Evolutionary conservation across 1,139 yeast species (phyloP).

Genomic region (Lodderomyces parapsilosis): DNA sequence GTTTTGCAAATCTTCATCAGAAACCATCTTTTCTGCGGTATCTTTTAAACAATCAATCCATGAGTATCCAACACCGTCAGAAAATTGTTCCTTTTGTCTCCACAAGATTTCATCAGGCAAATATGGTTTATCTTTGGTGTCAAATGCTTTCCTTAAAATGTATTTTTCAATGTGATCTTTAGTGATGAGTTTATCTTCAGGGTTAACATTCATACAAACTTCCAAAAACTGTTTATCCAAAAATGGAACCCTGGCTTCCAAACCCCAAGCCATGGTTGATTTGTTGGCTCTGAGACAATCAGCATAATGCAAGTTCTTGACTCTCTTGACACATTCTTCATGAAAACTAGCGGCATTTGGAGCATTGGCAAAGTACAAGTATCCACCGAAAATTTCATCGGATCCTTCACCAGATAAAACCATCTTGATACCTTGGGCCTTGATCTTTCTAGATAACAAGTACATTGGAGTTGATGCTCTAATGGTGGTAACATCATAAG

Average conservation of each 20-base stretch:
- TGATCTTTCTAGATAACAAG: slow-evolving; percentile 89
- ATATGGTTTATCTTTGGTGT: slow-evolving; percentile 82
- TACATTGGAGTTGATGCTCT: slow-evolving; percentile 99
- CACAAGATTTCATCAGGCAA: slow-evolving; percentile 94
- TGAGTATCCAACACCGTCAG: slow-evolving; percentile 99
- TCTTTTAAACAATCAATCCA: slow-evolving; percentile 99
- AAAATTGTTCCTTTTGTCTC: slow-evolving; percentile 99
- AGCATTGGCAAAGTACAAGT: slow-evolving; percentile 94
- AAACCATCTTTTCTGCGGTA: slow-evolving; percentile 79
- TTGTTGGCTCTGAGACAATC: slow-evolving; percentile 99
- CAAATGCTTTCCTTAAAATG: slow-evolving; percentile 95
- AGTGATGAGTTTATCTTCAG: slow-evolving; percentile 83
- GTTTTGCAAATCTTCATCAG: slow-evolving; percentile 84
- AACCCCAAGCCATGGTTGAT: slow-evolving; percentile 99
- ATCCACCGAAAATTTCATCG: slow-evolving; percentile 98
- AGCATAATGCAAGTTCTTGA: slow-evolving; percentile 93
- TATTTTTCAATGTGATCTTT: slow-evolving; percentile 82
- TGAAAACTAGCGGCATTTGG: slow-evolving; percentile 93
- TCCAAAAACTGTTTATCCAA: slow-evolving; percentile 91
- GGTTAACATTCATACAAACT: slow-evolving; percentile 91
- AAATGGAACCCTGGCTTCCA: slow-evolving; percentile 99
- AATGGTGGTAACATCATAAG: slow-evolving; percentile 97
- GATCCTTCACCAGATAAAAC: slow-evolving; percentile 98
- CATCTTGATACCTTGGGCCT: slow-evolving; percentile 99
- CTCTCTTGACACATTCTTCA: slow-evolving; percentile 90